Base-by-base conservation (phyloP, 345 rosid genomes). In the Turnera subulata region DNA sequence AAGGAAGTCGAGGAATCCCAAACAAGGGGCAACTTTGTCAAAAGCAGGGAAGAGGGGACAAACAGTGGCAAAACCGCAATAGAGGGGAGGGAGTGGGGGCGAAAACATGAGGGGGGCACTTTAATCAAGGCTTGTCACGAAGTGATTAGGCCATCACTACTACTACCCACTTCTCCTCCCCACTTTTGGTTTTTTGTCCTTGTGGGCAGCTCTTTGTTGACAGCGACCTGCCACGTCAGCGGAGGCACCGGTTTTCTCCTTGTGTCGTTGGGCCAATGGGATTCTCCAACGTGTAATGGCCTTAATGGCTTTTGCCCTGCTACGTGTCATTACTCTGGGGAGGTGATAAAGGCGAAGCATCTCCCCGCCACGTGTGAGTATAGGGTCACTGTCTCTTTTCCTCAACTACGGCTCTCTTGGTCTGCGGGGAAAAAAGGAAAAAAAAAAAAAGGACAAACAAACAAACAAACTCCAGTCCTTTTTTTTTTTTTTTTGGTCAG, bases 101-200 rank as follows among this genome's bases (percentile, higher is more conserved):
- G 46, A 50, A 18, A 18, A 35, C 4, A 37, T 11, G 35, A 45
- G 38, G 39, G n/a, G n/a, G 68, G 65, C 68, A 63, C 73, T 66
- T 65, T 53, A 61, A 76, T 69, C 74, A 56, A 66, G 82, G 78
- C 69, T 24, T 46, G 54, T 38, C 59, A 54, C 57, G 35, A 19
- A 58, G 61, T 69, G 82, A 77, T 64, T 67, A 66, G 74, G 72
- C 84, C 76, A 77, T 74, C 74, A 73, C 73, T 45, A 64, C 72
- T 37, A 37, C 40, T 37, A 37, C 40, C 40, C 40, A 37, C 40
- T 37, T 37, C 1, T 37, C 13, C 13, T 37, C 13, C 11, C 6
- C 39, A 11, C 70, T 52, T 71, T 67, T 70, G 62, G 22, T 42
- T 58, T 52, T 21, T 55, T 55, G 44, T 59, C 44, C 65, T 44